A percentile compares a stretch with the other conserved stretches of the same genome.
Evolutionary conservation across 78 protist genomes (phyloP).

Genomic region (Dictyostelium intermedium): DNA sequence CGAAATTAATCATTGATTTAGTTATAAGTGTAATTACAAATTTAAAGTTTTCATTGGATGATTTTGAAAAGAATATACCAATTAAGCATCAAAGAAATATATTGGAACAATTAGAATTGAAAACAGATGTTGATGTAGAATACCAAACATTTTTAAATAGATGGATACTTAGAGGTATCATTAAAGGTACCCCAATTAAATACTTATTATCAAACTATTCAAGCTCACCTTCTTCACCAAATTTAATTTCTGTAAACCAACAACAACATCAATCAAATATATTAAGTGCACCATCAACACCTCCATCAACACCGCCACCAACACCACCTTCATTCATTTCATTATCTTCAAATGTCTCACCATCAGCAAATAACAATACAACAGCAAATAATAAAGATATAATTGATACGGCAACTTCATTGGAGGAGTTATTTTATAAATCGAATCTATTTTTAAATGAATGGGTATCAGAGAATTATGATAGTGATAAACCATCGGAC

Average conservation of each 20-base stretch:
- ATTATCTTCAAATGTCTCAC: background rate
- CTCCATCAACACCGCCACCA: slow-evolving; percentile 71
- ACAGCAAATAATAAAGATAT: background rate
- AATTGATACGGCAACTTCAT: background rate
- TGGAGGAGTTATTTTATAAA: slow-evolving; percentile 31
- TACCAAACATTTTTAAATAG: slow-evolving; percentile 32
- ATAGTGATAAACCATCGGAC: background rate
- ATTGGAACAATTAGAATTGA: slow-evolving; percentile 1
- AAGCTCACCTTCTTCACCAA: background rate
- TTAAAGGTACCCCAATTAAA: slow-evolving; percentile 63
- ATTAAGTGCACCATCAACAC: background rate
- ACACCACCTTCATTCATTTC: slow-evolving; percentile 68
- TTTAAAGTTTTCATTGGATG: slow-evolving; percentile 38
- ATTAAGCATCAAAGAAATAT: slow-evolving; percentile 35
- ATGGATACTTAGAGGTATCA: slow-evolving; percentile 47
- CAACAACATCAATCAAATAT: background rate
- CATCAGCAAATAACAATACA: background rate
- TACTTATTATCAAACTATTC: background rate
- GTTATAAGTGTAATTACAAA: background rate
- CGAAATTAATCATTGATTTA: slow-evolving; percentile 7
- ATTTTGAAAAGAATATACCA: slow-evolving; percentile 41
- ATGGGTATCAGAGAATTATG: slow-evolving; percentile 10
- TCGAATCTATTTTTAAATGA: slow-evolving; percentile 19
- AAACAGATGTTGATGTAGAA: background rate
- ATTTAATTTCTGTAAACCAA: background rate